Evolutionary conservation across 2,329 filamentous ascomycete genomes (phyloP), one percentile per base, ranked within the genome.

Genomic region (Cladosporium sp.): DNA sequence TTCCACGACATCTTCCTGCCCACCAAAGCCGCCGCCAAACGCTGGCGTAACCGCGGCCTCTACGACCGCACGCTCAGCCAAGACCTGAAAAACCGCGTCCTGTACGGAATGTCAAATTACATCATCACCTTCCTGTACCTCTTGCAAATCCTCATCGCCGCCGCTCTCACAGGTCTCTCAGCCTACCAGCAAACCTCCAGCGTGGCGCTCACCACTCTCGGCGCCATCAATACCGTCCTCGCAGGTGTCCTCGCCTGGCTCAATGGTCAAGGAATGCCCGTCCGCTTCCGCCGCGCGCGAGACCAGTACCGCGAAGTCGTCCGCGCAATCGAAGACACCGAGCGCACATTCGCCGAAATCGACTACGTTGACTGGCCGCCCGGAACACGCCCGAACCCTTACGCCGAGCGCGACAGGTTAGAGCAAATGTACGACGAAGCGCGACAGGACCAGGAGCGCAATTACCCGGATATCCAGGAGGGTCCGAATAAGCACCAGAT

Each of bases 201-300:
- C 14, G 65, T 66, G 5, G 43, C 58, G 7, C 54, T 69, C 7
- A 69, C 66, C 5, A 56, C 54, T 3, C 64, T 69, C 5, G 66
- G 67, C 32, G 67, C 64, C 2, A 65, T 67, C 34, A 69, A 69
- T 39, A 67, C 67, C 2, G 67, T 67, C 4, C 21, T 69, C 5
- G 67, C 67, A 18, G 67, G 64, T 7, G 39, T 64, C 18, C 49
- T 69, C 14, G 67, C 67, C 6, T 69, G 67, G 67, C 64, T 62
- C 14, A 69, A 51, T n/a, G 67, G 67, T 13, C 66, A 67, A 63
- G 67, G 67, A 6, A 63, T 67, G 60, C 67, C 67, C 3, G 30
- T 54, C 8, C 67, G 66, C 18, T 69, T 59, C 43, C 66, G 67
- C 16, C 30, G 53, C 1, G 66, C 61, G 2, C 28, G 67, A 57